These are phyloP conservation scores for Trametes cingulata DNA, from an alignment of 768 basidiomycete species.

Conservation along the genomic window DNA sequence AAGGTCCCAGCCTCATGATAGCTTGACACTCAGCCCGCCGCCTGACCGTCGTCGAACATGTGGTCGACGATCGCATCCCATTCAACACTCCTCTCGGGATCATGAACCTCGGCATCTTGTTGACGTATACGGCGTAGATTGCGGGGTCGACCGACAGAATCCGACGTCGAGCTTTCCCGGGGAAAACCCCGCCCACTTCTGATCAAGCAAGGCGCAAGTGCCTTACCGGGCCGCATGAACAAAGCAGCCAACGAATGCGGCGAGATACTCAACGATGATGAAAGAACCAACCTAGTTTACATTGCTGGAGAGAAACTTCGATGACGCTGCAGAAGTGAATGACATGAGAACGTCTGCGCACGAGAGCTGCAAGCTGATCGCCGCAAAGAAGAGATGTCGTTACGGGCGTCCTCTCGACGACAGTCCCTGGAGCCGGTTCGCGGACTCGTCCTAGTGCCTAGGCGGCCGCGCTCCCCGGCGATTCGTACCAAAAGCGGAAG, in stretches of 20 bases:
- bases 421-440: neutral
- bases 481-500: slow-evolving; percentile 4
- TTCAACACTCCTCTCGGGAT: neutral
- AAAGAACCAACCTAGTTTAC: neutral
- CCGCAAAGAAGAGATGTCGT: neutral
- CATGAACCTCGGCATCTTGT: neutral
- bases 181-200: neutral
- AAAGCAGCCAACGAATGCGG: slow-evolving; percentile 15
- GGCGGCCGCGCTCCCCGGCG: neutral
- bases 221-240: slow-evolving; percentile 13
- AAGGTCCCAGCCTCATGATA: too few species aligned
- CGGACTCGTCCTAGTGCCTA: neutral
- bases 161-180: neutral
- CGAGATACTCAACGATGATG: neutral
- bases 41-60: too few species aligned
- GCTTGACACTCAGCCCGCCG: too few species aligned
- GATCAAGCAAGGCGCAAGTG: neutral
- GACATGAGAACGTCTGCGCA: slow-evolving; percentile 13
- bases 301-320: slow-evolving; percentile 1
- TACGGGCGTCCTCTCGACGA: neutral
- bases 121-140: neutral
- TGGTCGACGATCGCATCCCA: too few species aligned
- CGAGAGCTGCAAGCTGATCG: neutral
- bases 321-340: neutral
- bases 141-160: neutral